Evolutionary conservation across 768 basidiomycete genomes (phyloP).

Genomic region (Termitomyces sp.): DNA sequence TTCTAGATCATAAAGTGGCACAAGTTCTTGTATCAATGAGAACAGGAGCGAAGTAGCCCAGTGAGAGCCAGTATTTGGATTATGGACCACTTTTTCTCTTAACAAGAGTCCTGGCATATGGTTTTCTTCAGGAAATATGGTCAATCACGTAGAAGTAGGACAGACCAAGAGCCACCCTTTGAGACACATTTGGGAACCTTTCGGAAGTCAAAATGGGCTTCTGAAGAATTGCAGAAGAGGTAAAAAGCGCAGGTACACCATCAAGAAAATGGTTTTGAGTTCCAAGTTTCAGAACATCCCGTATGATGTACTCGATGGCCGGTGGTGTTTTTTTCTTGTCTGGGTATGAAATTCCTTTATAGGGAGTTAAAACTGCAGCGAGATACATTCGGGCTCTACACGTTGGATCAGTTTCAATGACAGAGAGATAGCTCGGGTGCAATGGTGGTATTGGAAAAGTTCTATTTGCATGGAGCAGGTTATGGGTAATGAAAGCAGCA

Average conservation of each 20-base stretch:
- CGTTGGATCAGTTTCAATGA: slow-evolving; percentile 34
- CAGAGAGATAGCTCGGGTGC: slow-evolving; percentile 45
- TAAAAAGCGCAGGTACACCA: slow-evolving; percentile 67
- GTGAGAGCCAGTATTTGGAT: slow-evolving; percentile 53
- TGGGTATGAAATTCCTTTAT: slow-evolving; percentile 50
- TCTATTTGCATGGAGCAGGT: slow-evolving; percentile 34
- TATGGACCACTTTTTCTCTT: slow-evolving; percentile 65
- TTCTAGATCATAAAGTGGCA: slow-evolving; percentile 44
- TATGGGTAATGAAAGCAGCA: slow-evolving; percentile 57
- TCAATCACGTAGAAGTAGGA: slow-evolving; percentile 2
- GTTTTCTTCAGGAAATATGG: background rate
- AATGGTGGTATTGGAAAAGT: slow-evolving; percentile 34
- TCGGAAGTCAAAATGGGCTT: slow-evolving; percentile 31
- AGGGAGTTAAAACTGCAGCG: slow-evolving; percentile 75
- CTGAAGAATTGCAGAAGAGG: slow-evolving; percentile 44
- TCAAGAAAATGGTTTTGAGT: slow-evolving; percentile 73
- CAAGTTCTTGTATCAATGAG: slow-evolving; percentile 69
- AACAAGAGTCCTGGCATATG: slow-evolving; percentile 55
- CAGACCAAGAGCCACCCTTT: slow-evolving; percentile 60
- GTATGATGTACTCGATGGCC: slow-evolving; percentile 66
- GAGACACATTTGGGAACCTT: slow-evolving; percentile 36
- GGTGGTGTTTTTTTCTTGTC: slow-evolving; percentile 64
- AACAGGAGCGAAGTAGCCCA: slow-evolving; percentile 77
- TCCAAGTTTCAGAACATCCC: slow-evolving; percentile 84
- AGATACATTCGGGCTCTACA: slow-evolving; percentile 69